Evolutionary conservation across 768 basidiomycete species (phyloP).

Genomic region (Podaxis sp.): DNA sequence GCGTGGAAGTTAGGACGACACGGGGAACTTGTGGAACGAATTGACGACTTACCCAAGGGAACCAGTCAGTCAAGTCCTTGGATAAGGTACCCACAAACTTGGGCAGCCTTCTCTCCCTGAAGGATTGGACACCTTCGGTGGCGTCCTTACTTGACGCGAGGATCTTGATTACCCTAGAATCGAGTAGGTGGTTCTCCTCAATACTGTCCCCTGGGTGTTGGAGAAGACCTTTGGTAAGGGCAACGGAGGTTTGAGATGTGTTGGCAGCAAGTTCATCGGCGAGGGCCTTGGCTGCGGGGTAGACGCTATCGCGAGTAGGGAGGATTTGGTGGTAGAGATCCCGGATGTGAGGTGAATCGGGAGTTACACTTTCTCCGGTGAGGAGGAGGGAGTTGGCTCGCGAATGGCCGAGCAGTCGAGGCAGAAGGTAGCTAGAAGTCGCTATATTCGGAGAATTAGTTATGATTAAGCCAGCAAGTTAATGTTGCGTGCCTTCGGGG

Average conservation of each 20-base stretch:
- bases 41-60: constrained; percentile 48
- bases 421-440: constrained; percentile 46
- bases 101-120: constrained; percentile 45
- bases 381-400: constrained; percentile 51
- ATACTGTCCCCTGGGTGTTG: constrained; percentile 48
- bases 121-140: constrained; percentile 46
- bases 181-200: constrained; percentile 55
- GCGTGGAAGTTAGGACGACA: neutral
- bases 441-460: constrained; percentile 15
- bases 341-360: constrained; percentile 42
- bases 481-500: constrained; percentile 43
- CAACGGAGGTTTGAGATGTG: constrained; percentile 50
- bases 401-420: constrained; percentile 52
- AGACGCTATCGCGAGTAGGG: constrained; percentile 49
- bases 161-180: constrained; percentile 47
- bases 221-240: constrained; percentile 51
- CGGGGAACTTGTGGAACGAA: neutral
- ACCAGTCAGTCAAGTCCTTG: constrained; percentile 40
- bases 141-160: constrained; percentile 40
- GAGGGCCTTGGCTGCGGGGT: constrained; percentile 50
- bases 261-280: constrained; percentile 51
- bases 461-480: neutral
- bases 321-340: constrained; percentile 48
- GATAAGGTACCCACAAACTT: constrained; percentile 46
- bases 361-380: constrained; percentile 42